Base-by-base conservation (phyloP, 1,284 basidiomycete species). In the Taiwanofungus camphoratus region DNA sequence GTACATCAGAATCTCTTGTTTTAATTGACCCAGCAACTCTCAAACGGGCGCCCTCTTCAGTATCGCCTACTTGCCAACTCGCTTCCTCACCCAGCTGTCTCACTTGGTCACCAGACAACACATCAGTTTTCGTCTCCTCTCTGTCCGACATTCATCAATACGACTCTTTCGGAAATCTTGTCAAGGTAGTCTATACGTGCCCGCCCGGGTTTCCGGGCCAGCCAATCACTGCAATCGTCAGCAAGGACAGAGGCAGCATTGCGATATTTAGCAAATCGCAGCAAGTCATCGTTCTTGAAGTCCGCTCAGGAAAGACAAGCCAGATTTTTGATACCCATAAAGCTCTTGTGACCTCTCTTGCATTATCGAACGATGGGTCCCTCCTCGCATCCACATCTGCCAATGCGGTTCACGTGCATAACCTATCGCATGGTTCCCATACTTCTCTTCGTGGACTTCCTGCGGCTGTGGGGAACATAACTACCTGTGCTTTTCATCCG, bases 281-380 rank as follows among this genome's bases (percentile, higher is more conserved):
- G 52, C 71, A 71, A 36, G 73, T 90, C 43, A 72, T 82, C 56
- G 62, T 86, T 30, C 70, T 89, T 43, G 77, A 84, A 48, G 76
- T 70, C 19, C 55, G 65, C n/a, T 66, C 73, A 2, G 71, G 75
- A 12, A 73, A 70, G 48, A 62, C 81, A 29, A 58, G 68, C 4
- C 74, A 76, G 43, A 76, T 75, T 3, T 70, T 91, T 39, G 70
- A 74, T 38, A 73, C 79, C 0, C 86, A 90, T 65, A 78, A 79
- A 49, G 49, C 59, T 1, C 39, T 64, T 9, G 56, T 85, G 31
- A 73, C 64, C 7, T 71, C 69, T 4, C 55, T 87, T 9, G 71
- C 81, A 0, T 57, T 83, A 2, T 81, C 77, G 13, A 77, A 68
- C 44, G 80, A 83, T 50, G 57, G 59, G n/a, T 70, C 70, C 4